A percentile compares a stretch with the other conserved stretches of the same genome.
Conservation (phyloP, 2,329 filamentous ascomycete species). For the Paracorniculantispora psalliotae region DNA sequence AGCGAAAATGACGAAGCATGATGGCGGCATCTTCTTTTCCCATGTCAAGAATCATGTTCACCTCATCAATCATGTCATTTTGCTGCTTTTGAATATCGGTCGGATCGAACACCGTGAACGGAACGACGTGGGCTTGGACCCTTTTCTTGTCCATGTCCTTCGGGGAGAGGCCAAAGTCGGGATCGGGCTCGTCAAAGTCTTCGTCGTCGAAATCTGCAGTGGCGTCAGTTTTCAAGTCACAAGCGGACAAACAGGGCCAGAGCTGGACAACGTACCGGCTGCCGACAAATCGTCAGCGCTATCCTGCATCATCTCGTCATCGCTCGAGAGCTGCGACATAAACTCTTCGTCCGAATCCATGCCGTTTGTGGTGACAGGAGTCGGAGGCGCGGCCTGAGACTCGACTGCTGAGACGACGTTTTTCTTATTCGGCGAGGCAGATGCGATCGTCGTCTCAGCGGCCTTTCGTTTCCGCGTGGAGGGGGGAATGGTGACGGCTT, state of each 20-base stretch:
- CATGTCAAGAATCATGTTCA: conserved; percentile 86
- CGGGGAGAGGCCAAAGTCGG: conserved; percentile 45
- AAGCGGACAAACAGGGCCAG: background rate
- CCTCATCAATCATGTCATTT: conserved; percentile 78
- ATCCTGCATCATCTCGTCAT: conserved; percentile 68
- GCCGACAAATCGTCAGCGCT: conserved; percentile 66
- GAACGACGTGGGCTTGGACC: conserved; percentile 74
- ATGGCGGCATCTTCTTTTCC: conserved; percentile 88
- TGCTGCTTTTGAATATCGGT: conserved; percentile 80
- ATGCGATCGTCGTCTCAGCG: conserved; percentile 58
- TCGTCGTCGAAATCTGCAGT: conserved; percentile 51
- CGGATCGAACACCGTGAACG: conserved; percentile 77
- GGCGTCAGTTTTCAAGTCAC: background rate
- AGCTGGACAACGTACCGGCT: conserved; percentile 32
- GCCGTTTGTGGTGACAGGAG: conserved; percentile 50
- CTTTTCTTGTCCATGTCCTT: conserved; percentile 66
- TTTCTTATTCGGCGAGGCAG: conserved; percentile 47
- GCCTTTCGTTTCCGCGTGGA: conserved; percentile 57
- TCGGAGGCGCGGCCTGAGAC: conserved; percentile 47
- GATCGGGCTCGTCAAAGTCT: conserved; percentile 54
- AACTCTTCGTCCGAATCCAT: conserved; percentile 98
- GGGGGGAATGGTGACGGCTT: conserved; percentile 53
- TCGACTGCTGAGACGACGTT: conserved; percentile 50
- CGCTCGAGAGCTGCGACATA: conserved; percentile 74
- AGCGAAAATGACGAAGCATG: conserved; percentile 79